These are phyloP conservation scores for Mycena citricolor DNA, from an alignment of 1,284 basidiomycete species.

Conservation along the genomic window DNA sequence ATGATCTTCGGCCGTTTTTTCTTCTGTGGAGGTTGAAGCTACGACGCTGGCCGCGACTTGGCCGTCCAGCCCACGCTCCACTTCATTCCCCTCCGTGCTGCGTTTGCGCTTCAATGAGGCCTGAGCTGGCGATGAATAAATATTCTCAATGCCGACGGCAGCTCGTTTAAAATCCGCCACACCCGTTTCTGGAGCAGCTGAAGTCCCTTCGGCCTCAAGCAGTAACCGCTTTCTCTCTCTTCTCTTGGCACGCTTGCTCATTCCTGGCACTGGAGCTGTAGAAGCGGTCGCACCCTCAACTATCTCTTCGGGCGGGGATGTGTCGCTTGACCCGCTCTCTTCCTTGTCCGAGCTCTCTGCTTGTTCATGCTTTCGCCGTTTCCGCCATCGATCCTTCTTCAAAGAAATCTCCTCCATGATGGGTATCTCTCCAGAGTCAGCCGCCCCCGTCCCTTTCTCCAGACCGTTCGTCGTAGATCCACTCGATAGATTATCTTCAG, in stretches of 20 bases:
- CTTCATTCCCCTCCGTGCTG: not conserved
- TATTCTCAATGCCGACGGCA: not conserved
- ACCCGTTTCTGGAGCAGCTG: not conserved
- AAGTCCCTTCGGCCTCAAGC: not conserved
- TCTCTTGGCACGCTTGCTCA: conserved; percentile 12
- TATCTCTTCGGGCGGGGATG: too few relatives aligned
- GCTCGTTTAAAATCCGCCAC: not conserved
- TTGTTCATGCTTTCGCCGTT: conserved; percentile 4
- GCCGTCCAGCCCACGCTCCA: not conserved
- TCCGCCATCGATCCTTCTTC: conserved; percentile 19
- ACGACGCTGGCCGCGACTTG: not conserved
- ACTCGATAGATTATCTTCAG: too few relatives aligned
- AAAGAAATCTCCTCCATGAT: too few relatives aligned
- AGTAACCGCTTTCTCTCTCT: conserved; percentile 4
- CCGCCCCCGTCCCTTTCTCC: too few relatives aligned
- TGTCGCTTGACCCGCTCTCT: too few relatives aligned
- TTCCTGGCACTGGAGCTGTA: too few relatives aligned
- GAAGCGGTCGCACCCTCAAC: too few relatives aligned
- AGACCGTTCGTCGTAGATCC: too few relatives aligned
- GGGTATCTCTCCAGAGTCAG: too few relatives aligned
- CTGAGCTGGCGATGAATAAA: not conserved
- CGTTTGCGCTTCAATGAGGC: conserved; percentile 4
- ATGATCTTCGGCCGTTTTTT: too few relatives aligned
- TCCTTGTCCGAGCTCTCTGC: too few relatives aligned
- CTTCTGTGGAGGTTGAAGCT: not conserved